Evolutionary conservation across 176 grass and related monocot species (phyloP).

Genomic region (Metroxylon sagu): DNA sequence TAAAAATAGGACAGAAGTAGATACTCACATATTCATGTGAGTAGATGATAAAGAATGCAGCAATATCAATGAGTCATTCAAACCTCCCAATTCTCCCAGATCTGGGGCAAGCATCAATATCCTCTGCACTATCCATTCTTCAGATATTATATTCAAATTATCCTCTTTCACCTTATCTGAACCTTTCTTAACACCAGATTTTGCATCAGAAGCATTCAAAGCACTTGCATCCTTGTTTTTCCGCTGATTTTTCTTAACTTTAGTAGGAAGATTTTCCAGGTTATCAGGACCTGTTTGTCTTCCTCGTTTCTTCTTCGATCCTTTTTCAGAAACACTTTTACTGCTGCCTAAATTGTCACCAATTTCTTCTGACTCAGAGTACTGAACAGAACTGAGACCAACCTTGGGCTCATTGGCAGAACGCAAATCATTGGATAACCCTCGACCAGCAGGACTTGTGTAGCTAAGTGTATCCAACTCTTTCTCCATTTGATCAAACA

Average conservation of each 20-base stretch:
- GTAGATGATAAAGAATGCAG: background rate
- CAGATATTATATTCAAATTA: constrained; percentile 46
- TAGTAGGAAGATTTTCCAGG: constrained; percentile 64
- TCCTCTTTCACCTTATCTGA: constrained; percentile 73
- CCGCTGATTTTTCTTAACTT: constrained; percentile 75
- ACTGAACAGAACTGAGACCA: constrained; percentile 34
- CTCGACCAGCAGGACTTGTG: constrained; percentile 36
- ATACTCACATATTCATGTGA: background rate
- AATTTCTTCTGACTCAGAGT: constrained; percentile 50
- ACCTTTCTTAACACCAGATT: constrained; percentile 48
- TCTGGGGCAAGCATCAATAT: constrained; percentile 65
- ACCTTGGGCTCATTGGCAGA: constrained; percentile 25
- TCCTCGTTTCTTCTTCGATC: constrained; percentile 81
- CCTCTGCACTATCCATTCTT: constrained; percentile 77
- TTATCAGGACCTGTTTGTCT: constrained; percentile 51
- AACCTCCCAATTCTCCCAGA: constrained; percentile 76
- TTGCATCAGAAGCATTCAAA: constrained; percentile 33
- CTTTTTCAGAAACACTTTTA: constrained; percentile 58
- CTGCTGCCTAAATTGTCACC: constrained; percentile 46
- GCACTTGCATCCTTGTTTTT: constrained; percentile 71
- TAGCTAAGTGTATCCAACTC: constrained; percentile 62
- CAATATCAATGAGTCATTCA: constrained; percentile 29
- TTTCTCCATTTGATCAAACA: constrained; percentile 80
- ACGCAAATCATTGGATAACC: constrained; percentile 19
- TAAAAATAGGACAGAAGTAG: constrained; percentile 15